A percentile compares a stretch with the other conserved stretches of the same genome.
phyloP scores from a whole-genome alignment of 208 protist species.

The Balamuthia mandrillaris region DNA sequence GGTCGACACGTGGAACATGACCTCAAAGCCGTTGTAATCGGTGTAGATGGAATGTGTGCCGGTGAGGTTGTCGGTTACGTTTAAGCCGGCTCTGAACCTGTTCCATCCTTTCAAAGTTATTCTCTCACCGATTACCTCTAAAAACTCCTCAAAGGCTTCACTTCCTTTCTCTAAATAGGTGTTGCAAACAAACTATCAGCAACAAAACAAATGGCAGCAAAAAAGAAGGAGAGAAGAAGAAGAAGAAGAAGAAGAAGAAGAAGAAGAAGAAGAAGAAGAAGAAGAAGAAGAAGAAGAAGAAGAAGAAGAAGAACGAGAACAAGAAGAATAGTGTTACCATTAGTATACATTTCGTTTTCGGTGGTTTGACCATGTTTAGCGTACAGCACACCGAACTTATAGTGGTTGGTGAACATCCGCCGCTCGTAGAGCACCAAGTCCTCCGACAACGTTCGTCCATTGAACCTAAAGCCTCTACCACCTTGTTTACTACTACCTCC shows the following conservation, averaged over 20 bases:
- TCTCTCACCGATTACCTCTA: background rate
- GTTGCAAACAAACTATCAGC: background rate
- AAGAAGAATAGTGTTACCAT: background rate
- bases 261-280: background rate
- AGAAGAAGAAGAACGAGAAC: background rate
- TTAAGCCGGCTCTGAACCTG: background rate
- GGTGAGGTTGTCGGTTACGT: background rate
- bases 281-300: background rate
- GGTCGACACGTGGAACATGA: slow-evolving; percentile 45
- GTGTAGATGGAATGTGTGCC: slow-evolving; percentile 27
- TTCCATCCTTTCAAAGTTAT: background rate
- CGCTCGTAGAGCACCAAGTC: background rate
- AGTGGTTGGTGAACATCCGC: background rate
- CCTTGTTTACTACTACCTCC: no score
- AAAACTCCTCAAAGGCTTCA: slow-evolving; percentile 2
- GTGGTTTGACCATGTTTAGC: background rate
- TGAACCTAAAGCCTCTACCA: no score
- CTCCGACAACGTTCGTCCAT: no score
- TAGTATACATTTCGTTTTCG: slow-evolving; percentile 11
- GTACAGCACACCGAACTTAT: slow-evolving; percentile 9
- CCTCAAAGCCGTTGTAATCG: background rate
- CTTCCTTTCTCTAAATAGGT: background rate
- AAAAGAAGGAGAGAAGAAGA: background rate
- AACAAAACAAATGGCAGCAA: background rate
- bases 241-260: background rate